Conservation (phyloP, 139 green algal species). For the Protoeuglena noctilucae region DNA sequence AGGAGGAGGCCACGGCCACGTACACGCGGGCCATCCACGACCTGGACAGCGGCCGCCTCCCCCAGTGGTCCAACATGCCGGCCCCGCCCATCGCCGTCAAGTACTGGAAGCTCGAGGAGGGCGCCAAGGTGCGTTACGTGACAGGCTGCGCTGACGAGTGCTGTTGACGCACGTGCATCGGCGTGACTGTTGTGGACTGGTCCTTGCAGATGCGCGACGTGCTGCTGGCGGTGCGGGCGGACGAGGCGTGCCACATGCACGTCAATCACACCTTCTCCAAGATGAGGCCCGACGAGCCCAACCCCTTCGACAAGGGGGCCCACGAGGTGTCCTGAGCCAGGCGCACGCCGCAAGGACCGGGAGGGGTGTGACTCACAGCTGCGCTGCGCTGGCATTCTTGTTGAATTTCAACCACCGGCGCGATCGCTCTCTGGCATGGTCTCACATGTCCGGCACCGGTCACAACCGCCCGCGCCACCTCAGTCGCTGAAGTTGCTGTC, state of each 20-base stretch:
- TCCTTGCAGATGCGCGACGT: slow-evolving; percentile 61
- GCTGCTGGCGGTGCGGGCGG: slow-evolving; percentile 66
- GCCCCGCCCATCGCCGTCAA: slow-evolving; percentile 46
- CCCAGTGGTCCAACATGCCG: slow-evolving; percentile 37
- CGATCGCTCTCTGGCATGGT: no score
- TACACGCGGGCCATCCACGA: slow-evolving; percentile 67
- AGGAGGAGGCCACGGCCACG: slow-evolving; percentile 88
- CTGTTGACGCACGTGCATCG: slow-evolving; percentile 17
- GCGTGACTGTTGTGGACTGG: no score
- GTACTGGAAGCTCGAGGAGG: slow-evolving; percentile 31
- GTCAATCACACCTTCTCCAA: slow-evolving; percentile 74
- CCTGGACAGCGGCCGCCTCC: slow-evolving; percentile 48
- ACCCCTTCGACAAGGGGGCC: slow-evolving; percentile 65
- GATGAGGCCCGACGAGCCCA: slow-evolving; percentile 26
- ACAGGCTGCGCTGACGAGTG: neutral
- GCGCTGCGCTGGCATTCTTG: no score
- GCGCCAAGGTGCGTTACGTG: slow-evolving; percentile 42
- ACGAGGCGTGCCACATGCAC: slow-evolving; percentile 69
- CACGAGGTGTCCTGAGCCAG: no score
- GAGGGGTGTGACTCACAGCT: no score
- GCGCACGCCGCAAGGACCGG: no score
- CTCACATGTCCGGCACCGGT: no score
- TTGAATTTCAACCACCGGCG: no score
- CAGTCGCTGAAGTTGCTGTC: no score
- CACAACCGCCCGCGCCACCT: no score